These are phyloP conservation scores for Rhypophila decipiens DNA, from an alignment of 495 filamentous ascomycete species.

Conservation along the genomic window DNA sequence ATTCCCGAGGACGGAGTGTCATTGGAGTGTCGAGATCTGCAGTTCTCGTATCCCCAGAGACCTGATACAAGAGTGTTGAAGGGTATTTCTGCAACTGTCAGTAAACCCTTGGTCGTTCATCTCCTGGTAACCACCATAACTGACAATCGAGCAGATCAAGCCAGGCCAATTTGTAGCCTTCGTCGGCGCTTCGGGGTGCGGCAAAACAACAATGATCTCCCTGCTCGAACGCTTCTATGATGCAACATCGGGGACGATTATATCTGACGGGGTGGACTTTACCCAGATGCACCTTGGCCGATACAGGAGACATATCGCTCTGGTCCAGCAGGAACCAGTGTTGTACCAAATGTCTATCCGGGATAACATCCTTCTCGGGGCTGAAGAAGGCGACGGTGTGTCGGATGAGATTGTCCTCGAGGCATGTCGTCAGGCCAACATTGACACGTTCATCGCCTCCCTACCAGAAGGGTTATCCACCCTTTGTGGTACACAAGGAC, in stretches of 20 bases:
- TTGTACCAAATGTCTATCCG: conserved; percentile 49
- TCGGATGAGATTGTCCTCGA: conserved; percentile 42
- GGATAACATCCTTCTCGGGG: conserved; percentile 51
- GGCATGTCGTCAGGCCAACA: conserved; percentile 54
- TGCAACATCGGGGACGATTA: conserved; percentile 46
- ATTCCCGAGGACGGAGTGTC: conserved; percentile 30
- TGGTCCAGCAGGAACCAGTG: conserved; percentile 27
- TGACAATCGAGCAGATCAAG: conserved; percentile 43
- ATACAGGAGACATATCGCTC: conserved; percentile 36
- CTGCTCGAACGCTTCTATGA: conserved; percentile 60
- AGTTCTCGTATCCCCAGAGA: conserved; percentile 50
- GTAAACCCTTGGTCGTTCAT: conserved; percentile 10
- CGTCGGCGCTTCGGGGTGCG: conserved; percentile 43
- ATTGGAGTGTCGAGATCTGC: conserved; percentile 45
- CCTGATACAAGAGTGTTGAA: conserved; percentile 46
- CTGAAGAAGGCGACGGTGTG: conserved; percentile 18
- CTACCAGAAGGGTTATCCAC: conserved; percentile 55
- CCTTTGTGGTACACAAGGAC: conserved; percentile 52
- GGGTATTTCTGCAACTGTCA: conserved; percentile 31
- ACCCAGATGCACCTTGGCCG: conserved; percentile 20
- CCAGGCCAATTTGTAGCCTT: conserved; percentile 64
- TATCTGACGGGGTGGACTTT: conserved; percentile 41
- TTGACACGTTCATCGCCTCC: conserved; percentile 53
- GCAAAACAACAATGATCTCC: conserved; percentile 34
- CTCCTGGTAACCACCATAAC: conserved; percentile 55